Percentiles rank a stretch among this genome's conserved stretches.
Conservation (phyloP, 2,329 filamentous ascomycete species). For the Paramyrothecium roridum region DNA sequence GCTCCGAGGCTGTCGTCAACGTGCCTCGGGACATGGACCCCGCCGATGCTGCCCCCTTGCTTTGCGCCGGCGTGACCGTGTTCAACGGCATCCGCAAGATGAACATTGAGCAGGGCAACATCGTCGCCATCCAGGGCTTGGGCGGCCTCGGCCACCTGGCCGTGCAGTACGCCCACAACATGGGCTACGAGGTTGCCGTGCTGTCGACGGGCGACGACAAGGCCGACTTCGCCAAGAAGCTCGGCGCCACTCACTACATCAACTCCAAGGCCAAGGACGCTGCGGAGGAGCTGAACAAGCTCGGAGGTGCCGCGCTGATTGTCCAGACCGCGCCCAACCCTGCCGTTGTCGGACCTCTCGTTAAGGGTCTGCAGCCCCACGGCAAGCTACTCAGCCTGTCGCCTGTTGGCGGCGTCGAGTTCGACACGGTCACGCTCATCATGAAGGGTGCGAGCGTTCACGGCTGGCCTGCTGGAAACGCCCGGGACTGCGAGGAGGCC, state of each 20-base stretch:
- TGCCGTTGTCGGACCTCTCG: slow-evolving; percentile 48
- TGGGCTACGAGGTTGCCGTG: slow-evolving; percentile 72
- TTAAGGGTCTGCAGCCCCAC: slow-evolving; percentile 47
- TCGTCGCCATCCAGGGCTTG: slow-evolving; percentile 63
- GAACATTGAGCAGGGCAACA: slow-evolving; percentile 46
- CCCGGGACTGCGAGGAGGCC: slow-evolving; percentile 62
- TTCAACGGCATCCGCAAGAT: slow-evolving; percentile 58
- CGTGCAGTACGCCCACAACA: slow-evolving; percentile 70
- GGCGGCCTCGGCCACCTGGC: slow-evolving; percentile 76
- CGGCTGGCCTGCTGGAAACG: slow-evolving; percentile 61
- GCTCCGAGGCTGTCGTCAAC: slow-evolving; percentile 56
- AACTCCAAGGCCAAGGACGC: slow-evolving; percentile 50
- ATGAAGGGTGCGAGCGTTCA: slow-evolving; percentile 56
- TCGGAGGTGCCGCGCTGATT: slow-evolving; percentile 61
- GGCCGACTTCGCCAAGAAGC: slow-evolving; percentile 57
- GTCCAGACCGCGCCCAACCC: slow-evolving; percentile 62
- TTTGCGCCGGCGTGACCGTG: slow-evolving; percentile 64
- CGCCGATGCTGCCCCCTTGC: slow-evolving; percentile 53
- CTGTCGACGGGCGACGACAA: slow-evolving; percentile 66
- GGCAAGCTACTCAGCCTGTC: slow-evolving; percentile 62
- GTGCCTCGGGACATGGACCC: slow-evolving; percentile 52
- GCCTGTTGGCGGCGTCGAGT: slow-evolving; percentile 40
- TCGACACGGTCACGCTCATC: slow-evolving; percentile 41
- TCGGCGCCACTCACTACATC: slow-evolving; percentile 43
- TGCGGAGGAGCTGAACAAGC: slow-evolving; percentile 42